Evolutionary conservation across 2,329 filamentous ascomycete species (phyloP).

Genomic region (Stagonosporopsis chrysanthemi): DNA sequence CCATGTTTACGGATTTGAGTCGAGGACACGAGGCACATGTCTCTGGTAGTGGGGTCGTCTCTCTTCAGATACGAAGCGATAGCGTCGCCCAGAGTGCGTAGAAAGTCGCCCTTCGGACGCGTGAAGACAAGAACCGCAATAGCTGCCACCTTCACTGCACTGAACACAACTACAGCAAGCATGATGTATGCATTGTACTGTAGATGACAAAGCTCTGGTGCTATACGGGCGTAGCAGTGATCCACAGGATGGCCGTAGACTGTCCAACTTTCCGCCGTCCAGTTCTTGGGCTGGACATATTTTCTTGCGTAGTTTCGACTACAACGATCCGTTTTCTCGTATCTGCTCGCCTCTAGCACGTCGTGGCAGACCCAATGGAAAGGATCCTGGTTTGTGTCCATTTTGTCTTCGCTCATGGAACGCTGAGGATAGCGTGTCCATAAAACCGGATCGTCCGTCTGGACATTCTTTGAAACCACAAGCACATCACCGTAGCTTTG

Average conservation of each 20-base stretch:
- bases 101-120: constrained; percentile 8
- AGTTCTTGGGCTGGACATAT: constrained; percentile 10
- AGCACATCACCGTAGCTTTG: constrained; percentile 20
- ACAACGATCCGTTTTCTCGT: constrained; percentile 1
- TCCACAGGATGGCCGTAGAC: constrained; percentile 22
- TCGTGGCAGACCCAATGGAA: constrained; percentile 28
- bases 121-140: constrained; percentile 23
- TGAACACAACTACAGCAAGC: constrained; percentile 24
- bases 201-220: constrained; percentile 23
- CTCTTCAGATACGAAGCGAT: constrained; percentile 36
- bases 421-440: constrained; percentile 25
- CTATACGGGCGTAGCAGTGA: constrained; percentile 22
- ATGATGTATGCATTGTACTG: constrained; percentile 30
- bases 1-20: constrained; percentile 20
- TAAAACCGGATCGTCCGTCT: constrained; percentile 14
- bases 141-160: constrained; percentile 24
- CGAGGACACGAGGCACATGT: constrained; percentile 29
- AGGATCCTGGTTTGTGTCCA: constrained; percentile 21
- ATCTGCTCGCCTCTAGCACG: neutral
- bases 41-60: constrained; percentile 27
- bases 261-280: constrained; percentile 26
- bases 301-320: neutral
- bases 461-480: constrained; percentile 13
- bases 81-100: constrained; percentile 39
- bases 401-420: constrained; percentile 11